Conservation (phyloP, 2,329 filamentous ascomycete genomes). For the Verticillium longisporum region DNA sequence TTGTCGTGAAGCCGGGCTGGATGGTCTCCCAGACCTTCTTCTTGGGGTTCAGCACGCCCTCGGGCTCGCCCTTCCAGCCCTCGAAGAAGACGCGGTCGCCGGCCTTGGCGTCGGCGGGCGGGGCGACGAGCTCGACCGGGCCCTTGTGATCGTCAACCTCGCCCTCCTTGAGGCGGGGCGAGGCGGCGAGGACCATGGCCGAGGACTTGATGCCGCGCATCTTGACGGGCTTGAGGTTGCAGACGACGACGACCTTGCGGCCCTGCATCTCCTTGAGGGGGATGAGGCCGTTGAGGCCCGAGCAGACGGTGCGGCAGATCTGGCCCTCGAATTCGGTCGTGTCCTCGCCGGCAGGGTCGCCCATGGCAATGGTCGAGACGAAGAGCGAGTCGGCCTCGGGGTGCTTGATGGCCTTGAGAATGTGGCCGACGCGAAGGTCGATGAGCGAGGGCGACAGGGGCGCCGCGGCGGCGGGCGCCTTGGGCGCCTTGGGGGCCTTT, state of each 20-base stretch:
- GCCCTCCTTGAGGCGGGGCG: conserved; percentile 73
- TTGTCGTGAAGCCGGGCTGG: conserved; percentile 94
- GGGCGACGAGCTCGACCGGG: conserved; percentile 85
- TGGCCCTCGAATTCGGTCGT: conserved; percentile 88
- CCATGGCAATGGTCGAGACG: conserved; percentile 92
- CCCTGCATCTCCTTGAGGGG: conserved; percentile 95
- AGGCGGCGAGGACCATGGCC: conserved; percentile 93
- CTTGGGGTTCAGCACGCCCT: conserved; percentile 94
- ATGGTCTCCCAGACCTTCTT: conserved; percentile 99
- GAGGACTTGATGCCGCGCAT: conserved; percentile 80
- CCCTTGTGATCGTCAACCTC: conserved; percentile 80
- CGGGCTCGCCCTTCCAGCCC: conserved; percentile 88
- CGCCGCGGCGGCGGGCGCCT: conserved; percentile 61
- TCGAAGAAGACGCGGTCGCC: conserved; percentile 91
- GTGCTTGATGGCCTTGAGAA: conserved; percentile 91
- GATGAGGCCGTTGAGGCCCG: conserved; percentile 86
- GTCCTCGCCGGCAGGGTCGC: conserved; percentile 82
- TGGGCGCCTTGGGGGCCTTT: conserved; percentile 71
- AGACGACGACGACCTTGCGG: conserved; percentile 90
- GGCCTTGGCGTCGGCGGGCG: conserved; percentile 70
- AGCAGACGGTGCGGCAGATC: conserved; percentile 91
- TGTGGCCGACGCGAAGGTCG: conserved; percentile 93
- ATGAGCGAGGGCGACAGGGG: conserved; percentile 80
- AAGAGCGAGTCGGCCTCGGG: conserved; percentile 94
- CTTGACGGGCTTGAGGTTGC: conserved; percentile 97